A percentile compares a stretch with the other conserved stretches of the same genome.
phyloP scores from a whole-genome alignment of 495 filamentous ascomycete genomes.

The Penicillium paradoxum region DNA sequence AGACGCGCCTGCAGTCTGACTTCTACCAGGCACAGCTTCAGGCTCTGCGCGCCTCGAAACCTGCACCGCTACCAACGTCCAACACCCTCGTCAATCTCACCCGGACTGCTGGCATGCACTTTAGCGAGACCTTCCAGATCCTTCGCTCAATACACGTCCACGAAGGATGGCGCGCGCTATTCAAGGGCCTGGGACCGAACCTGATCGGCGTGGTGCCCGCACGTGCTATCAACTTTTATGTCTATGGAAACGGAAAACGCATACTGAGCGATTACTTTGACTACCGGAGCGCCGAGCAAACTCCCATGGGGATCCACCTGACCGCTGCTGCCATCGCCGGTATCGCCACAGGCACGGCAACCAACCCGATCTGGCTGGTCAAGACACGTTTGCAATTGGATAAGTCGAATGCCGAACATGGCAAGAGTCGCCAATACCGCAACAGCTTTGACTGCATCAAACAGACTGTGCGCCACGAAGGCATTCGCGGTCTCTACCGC shows the following conservation, averaged over 20 bases:
- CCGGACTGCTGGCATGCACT: conserved; percentile 45
- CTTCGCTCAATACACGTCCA: conserved; percentile 47
- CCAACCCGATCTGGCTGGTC: conserved; percentile 58
- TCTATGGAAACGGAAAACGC: conserved; percentile 55
- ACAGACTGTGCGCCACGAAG: conserved; percentile 51
- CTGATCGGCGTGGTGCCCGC: conserved; percentile 55
- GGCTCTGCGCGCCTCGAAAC: conserved; percentile 35
- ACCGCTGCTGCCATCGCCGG: conserved; percentile 49
- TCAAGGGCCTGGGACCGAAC: conserved; percentile 56
- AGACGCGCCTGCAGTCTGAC: conserved; percentile 84
- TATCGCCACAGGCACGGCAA: conserved; percentile 54
- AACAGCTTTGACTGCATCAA: conserved; percentile 52
- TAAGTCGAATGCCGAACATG: conserved; percentile 41
- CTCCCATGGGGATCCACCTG: conserved; percentile 45
- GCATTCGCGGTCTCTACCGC: conserved; percentile 49
- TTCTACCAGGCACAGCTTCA: conserved; percentile 72
- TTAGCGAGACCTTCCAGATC: conserved; percentile 54
- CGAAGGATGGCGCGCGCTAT: conserved; percentile 55
- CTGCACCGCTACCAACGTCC: conserved; percentile 35
- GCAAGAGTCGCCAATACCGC: conserved; percentile 43
- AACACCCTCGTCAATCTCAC: conserved; percentile 41
- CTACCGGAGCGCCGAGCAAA: conserved; percentile 36
- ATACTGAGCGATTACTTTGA: conserved; percentile 45
- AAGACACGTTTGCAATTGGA: conserved; percentile 57
- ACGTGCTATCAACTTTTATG: conserved; percentile 54